phyloP scores from a whole-genome alignment of 2,329 filamentous ascomycete species.

The Bertia moriformis region DNA sequence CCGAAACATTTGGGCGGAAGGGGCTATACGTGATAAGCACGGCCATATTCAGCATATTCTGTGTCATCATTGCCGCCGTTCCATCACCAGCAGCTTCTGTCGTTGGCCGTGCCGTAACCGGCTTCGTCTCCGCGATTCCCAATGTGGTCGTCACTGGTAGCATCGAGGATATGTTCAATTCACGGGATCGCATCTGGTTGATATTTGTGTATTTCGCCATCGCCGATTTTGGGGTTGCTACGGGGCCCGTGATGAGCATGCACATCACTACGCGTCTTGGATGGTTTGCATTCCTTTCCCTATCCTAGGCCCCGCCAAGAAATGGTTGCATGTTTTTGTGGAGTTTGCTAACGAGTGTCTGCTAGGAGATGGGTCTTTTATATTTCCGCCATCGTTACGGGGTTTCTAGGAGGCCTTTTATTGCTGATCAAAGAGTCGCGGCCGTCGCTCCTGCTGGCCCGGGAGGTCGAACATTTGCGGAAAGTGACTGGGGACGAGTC shows the following conservation, averaged over 20 bases:
- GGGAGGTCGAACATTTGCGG: constrained; percentile 6
- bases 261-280: constrained; percentile 19
- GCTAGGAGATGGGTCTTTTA: constrained; percentile 29
- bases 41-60: constrained; percentile 14
- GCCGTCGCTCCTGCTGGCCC: constrained; percentile 22
- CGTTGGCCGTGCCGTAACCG: constrained; percentile 25
- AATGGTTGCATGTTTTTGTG: background rate
- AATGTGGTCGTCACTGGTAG: constrained; percentile 28
- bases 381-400: constrained; percentile 21
- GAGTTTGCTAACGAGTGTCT: too few species aligned
- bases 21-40: constrained; percentile 17
- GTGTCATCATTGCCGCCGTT: constrained; percentile 20
- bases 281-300: constrained; percentile 14
- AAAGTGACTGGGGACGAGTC: constrained; percentile 4
- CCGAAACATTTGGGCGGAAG: constrained; percentile 19
- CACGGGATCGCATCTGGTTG: constrained; percentile 26
- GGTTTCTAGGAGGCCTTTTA: constrained; percentile 15
- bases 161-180: constrained; percentile 32
- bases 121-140: constrained; percentile 28
- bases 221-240: constrained; percentile 23
- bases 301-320: background rate
- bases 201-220: constrained; percentile 25
- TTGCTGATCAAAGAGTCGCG: constrained; percentile 24
- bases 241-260: constrained; percentile 26
- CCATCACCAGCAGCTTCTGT: constrained; percentile 18